Evolutionary conservation across 495 filamentous ascomycete genomes (phyloP).

Genomic region (Penicillium lividum): DNA sequence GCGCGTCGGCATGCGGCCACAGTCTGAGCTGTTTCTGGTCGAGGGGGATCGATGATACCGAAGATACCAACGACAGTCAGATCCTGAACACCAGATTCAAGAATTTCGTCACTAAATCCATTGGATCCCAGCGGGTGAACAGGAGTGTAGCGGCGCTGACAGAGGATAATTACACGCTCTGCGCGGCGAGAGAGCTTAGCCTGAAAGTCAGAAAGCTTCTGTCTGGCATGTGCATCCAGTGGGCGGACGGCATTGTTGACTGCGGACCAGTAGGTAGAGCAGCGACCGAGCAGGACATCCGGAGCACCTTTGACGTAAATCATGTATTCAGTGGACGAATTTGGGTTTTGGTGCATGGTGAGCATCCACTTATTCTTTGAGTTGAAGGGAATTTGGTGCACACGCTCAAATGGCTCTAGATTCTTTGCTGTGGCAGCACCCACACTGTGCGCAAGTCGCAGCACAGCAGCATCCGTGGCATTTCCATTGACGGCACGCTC

Average conservation of each 20-base stretch:
- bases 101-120: slow-evolving; percentile 48
- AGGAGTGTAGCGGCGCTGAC: slow-evolving; percentile 35
- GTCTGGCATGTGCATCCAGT: slow-evolving; percentile 35
- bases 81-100: slow-evolving; percentile 35
- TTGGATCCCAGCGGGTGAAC: slow-evolving; percentile 30
- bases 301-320: slow-evolving; percentile 54
- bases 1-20: slow-evolving; percentile 54
- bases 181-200: slow-evolving; percentile 46
- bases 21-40: slow-evolving; percentile 57
- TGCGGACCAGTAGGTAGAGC: slow-evolving; percentile 45
- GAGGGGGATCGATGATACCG: slow-evolving; percentile 64
- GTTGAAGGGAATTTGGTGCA: slow-evolving; percentile 72
- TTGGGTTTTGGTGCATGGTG: slow-evolving; percentile 30
- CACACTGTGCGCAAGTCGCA: slow-evolving; percentile 66
- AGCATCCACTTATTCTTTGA: slow-evolving; percentile 72
- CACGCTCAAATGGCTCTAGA: slow-evolving; percentile 49
- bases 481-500: slow-evolving; percentile 66
- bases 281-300: slow-evolving; percentile 48
- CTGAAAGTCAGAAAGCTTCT: slow-evolving; percentile 39
- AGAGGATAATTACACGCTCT: slow-evolving; percentile 54
- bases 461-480: slow-evolving; percentile 69
- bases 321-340: slow-evolving; percentile 20
- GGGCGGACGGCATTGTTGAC: slow-evolving; percentile 32
- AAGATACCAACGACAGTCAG: slow-evolving; percentile 52
- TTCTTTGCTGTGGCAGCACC: slow-evolving; percentile 48